Conservation (phyloP, 345 rosid species). For the Acer saccharum region DNA sequence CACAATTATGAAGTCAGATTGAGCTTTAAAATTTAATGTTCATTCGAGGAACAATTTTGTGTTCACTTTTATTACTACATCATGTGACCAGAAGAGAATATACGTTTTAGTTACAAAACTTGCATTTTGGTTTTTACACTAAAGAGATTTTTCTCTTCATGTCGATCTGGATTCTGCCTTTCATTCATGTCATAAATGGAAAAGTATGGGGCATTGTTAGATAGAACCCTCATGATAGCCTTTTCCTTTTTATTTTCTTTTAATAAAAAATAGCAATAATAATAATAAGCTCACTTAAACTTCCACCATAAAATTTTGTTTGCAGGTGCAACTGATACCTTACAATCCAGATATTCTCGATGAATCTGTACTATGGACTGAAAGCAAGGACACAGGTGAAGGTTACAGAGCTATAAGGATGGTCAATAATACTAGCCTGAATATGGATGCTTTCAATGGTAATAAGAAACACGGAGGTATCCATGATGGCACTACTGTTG, state of each 20-base stretch:
- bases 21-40: not conserved
- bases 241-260: not conserved
- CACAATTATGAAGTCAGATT: not conserved
- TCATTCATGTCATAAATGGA: conserved; percentile 3
- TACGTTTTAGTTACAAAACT: not conserved
- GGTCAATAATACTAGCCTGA: conserved; percentile 68
- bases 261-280: not conserved
- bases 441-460: conserved; percentile 81
- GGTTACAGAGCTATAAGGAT: conserved; percentile 60
- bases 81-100: not conserved
- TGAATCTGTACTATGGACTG: conserved; percentile 70
- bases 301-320: not conserved
- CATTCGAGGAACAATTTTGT: not conserved
- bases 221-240: not conserved
- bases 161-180: not conserved
- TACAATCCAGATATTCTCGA: conserved; percentile 65
- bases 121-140: not conserved
- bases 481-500: conserved; percentile 67
- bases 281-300: not conserved
- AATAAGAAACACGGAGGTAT: conserved; percentile 73
- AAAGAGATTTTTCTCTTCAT: not conserved
- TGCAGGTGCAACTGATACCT: conserved; percentile 65
- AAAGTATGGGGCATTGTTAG: not conserved
- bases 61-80: not conserved
- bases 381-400: conserved; percentile 56